Conservation (phyloP, 345 rosid genomes). For the thale cress (Arabidopsis thaliana) region TAIR10.1 NC_003076.8:25677501-25678000, state of each 20-base stretch:
- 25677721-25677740: constrained; percentile 18
- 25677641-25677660: neutral
- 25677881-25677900: constrained; percentile 88
- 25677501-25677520: constrained; percentile 3
- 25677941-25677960: constrained; percentile 7
- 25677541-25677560: constrained; percentile 8
- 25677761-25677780: constrained; percentile 37
- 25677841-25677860: constrained; percentile 91
- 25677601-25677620: constrained; percentile 27
- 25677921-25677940: constrained; percentile 98
- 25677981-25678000: neutral
- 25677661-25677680: neutral
- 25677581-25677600: constrained; percentile 1
- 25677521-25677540: neutral
- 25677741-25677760: neutral
- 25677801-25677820: constrained; percentile 91
- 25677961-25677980: neutral
- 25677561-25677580: neutral
- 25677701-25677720: neutral
- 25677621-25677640: constrained; percentile 21
- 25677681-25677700: neutral
- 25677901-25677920: constrained; percentile 75
- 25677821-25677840: constrained; percentile 98
- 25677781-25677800: constrained; percentile 97
- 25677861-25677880: constrained; percentile 88